Percentiles rank a stretch among this genome's conserved stretches.
phyloP scores from a whole-genome alignment of 208 protist species.

The Crithidia bombi region DNA sequence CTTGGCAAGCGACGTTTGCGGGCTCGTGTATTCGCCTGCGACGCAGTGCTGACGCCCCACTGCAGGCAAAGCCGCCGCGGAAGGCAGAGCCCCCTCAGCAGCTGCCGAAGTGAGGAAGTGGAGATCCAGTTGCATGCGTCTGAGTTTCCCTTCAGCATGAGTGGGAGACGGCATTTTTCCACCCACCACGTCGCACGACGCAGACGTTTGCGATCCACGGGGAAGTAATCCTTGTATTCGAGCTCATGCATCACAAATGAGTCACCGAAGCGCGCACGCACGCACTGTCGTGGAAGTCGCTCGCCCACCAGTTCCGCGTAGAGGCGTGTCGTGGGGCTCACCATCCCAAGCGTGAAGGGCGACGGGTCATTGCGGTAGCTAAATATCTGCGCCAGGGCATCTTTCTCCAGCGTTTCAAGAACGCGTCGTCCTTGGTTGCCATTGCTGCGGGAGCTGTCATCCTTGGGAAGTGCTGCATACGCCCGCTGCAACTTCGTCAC shows the following conservation, averaged over 20 bases:
- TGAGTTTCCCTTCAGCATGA: background rate
- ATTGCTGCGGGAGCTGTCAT: background rate
- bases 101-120: background rate
- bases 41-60: background rate
- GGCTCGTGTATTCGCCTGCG: background rate
- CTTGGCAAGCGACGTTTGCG: background rate
- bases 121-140: background rate
- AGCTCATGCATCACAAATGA: slow-evolving; percentile 2
- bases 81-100: background rate
- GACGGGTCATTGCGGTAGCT: slow-evolving; percentile 3
- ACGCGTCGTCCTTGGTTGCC: background rate
- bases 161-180: background rate
- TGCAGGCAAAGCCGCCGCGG: background rate
- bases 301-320: background rate
- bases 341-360: background rate
- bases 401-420: background rate
- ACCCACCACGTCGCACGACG: slow-evolving; percentile 5
- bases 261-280: slow-evolving; percentile 5
- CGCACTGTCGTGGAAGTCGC: background rate
- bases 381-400: background rate
- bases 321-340: background rate
- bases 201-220: background rate
- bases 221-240: slow-evolving; percentile 4
- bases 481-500: slow-evolving; percentile 2
- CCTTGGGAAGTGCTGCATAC: background rate